Evolutionary conservation across 768 basidiomycete species (phyloP), one percentile per base, ranked within the genome.

Genomic region (Mycena alexandri): DNA sequence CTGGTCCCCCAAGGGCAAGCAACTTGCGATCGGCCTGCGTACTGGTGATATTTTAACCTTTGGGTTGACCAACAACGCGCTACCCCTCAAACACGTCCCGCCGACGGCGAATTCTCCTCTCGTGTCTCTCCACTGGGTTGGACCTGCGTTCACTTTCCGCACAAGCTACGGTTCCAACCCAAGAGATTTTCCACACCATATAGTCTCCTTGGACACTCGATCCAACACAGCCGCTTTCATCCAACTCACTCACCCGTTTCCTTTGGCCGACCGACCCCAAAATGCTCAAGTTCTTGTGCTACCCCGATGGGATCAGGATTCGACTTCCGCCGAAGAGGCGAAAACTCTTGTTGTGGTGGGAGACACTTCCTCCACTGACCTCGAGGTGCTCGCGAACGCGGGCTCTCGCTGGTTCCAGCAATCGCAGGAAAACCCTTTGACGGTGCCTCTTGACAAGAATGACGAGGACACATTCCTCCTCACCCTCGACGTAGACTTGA

Each of bases 1-100:
- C 14, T 95, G 93, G 93, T 94, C 93, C 4, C 91, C 93, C 2
- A 93, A 93, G 75, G 93, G 93, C 50, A 95, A 93, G 74, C 93
- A 94, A 62, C 82, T 95, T 46, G 92, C 92, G 1, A 85, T 95
- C 51, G 93, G 90, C 24, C 78, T 93, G 17, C 86, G 86, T 69
- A 84, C 82, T 21, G 93, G 93, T 3, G 90, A 91, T 60, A 89
- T 94, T 43, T 75, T 92, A 46, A 89, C 91, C 0, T 94, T 88
- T 74, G 82, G 85, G 43, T 83, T 90, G 24, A 81, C 81, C 13
- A 87, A 87, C 61, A 86, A 86, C 12, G 78, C 84, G 7, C 78
- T 80, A 2, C 82, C 83, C 8, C 87, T 92, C 73, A 87, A 84
- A 55, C 85, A 88, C 69, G 82, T 93, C 42, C 90, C 93, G 21